Evolutionary conservation across 768 basidiomycete genomes (phyloP), one percentile per base, ranked within the genome.

Genomic region (Amanita pallidorosea): DNA sequence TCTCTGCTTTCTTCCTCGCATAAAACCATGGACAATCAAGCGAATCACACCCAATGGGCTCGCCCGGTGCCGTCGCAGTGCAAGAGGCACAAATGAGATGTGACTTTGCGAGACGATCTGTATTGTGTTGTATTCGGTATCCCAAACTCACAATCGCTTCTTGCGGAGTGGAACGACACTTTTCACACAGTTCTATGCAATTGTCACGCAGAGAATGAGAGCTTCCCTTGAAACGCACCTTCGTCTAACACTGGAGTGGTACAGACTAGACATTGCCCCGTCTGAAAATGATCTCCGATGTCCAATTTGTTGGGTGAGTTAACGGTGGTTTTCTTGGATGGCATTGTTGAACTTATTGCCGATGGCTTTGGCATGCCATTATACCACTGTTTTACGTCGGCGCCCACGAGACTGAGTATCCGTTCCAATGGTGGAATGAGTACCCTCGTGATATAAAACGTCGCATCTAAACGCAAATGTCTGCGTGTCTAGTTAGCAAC

Each of bases 391-490:
- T 76, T 75, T 23, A 95, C 83, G 61, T 96, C 86, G 7, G 85
- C 91, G 13, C 95, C 94, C 31, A 94, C 73, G 20, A 98, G 79
- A 53, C 85, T 91, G 71, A 98, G 90, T 41, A 99, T 79, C 42
- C 96, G 79, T 53, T 88, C 86, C 55, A 99, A 63, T 0, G 95
- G 92, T 7, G 90, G 91, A 40, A 98, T 90, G 42, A 98, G 73
- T 13, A 93, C 82, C 41, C 79, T 73, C 0, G 78, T 76, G 58
- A 99, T 94, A 63, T 99, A 98, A 63, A 97, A 96, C 9, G 73
- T 63, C 4, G 83, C 84, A 58, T 99, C 94, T n/a, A 97, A 75
- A 17, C 80, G 79, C 41, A 80, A 67, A 54, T 83, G 75, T 36
- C 86, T 89, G 6, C 17, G 15, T 29, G 4, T 6, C 45, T 4